Conservation (phyloP, 768 basidiomycete species). For the Lactarius quietus region DNA sequence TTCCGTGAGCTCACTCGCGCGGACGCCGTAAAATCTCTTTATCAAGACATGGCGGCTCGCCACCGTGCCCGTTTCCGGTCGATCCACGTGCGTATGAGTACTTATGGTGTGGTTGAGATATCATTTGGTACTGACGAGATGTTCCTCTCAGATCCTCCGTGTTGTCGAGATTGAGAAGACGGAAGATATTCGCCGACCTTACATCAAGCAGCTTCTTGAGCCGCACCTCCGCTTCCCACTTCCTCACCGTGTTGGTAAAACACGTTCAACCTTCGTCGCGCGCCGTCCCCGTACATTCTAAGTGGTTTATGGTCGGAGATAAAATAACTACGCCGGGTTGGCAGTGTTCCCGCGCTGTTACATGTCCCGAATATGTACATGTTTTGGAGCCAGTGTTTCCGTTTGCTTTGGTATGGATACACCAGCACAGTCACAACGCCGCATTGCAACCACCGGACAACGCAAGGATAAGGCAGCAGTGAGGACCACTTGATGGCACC, state of each 20-base stretch:
- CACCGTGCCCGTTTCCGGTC: conserved; percentile 99
- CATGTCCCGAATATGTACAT: conserved; percentile 1
- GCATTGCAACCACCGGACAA: not conserved
- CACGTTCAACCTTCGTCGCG: conserved; percentile 77
- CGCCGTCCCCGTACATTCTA: conserved; percentile 72
- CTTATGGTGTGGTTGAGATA: not conserved
- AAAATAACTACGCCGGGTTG: not conserved
- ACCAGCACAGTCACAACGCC: too few relatives aligned
- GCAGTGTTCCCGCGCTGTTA: not conserved
- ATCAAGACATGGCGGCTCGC: conserved; percentile 99
- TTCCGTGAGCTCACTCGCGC: conserved; percentile 94
- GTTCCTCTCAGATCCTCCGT: conserved; percentile 76
- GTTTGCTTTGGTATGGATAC: not conserved
- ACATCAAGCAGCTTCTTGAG: conserved; percentile 93
- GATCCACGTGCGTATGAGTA: conserved; percentile 67
- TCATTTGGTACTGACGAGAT: conserved; percentile 3
- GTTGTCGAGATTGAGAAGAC: conserved; percentile 94
- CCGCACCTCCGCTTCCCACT: conserved; percentile 97
- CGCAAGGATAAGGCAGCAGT: not conserved
- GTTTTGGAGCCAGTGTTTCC: conserved; percentile 6
- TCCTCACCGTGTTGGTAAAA: conserved; percentile 81
- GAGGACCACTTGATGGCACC: not conserved
- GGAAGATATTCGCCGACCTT: conserved; percentile 89
- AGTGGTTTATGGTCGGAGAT: conserved; percentile 15
- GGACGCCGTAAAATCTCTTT: conserved; percentile 93